These are phyloP conservation scores for Neofusicoccum laricinum DNA, from an alignment of 2,329 filamentous ascomycete genomes.

Conservation along the genomic window DNA sequence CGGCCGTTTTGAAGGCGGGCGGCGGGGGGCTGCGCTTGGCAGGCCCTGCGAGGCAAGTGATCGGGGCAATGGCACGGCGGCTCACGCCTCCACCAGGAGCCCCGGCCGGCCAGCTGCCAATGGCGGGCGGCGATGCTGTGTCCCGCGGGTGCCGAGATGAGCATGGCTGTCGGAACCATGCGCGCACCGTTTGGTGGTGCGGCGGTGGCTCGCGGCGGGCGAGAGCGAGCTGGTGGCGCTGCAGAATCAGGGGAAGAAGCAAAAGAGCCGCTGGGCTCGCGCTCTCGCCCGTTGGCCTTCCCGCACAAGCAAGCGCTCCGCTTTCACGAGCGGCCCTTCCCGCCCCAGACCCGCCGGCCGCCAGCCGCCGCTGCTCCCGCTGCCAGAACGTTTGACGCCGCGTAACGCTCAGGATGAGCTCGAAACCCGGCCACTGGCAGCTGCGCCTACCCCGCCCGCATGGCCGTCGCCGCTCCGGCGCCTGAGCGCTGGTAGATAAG, in stretches of 20 bases:
- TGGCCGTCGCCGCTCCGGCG: background rate
- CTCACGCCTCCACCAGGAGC: background rate
- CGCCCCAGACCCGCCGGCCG: background rate
- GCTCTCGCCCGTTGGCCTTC: too few relatives aligned
- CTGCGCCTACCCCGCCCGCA: background rate
- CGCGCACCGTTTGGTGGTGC: background rate
- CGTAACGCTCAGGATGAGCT: background rate
- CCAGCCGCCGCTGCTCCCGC: background rate
- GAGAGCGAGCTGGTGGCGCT: background rate
- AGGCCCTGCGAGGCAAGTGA: background rate
- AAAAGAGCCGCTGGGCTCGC: background rate
- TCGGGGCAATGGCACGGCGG: background rate
- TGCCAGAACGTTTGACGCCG: background rate
- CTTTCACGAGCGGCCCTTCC: background rate
- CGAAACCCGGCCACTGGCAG: background rate
- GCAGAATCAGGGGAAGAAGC: background rate
- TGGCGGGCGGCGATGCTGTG: background rate
- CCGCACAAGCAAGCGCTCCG: background rate
- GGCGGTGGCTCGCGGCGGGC: too few relatives aligned
- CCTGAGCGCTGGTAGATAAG: background rate
- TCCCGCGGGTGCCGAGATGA: background rate
- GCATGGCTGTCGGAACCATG: background rate
- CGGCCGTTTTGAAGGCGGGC: background rate
- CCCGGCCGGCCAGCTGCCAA: background rate
- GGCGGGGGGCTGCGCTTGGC: background rate